These are phyloP conservation scores for Xylaria sp. DNA, from an alignment of 495 filamentous ascomycete genomes.

Conservation along the genomic window DNA sequence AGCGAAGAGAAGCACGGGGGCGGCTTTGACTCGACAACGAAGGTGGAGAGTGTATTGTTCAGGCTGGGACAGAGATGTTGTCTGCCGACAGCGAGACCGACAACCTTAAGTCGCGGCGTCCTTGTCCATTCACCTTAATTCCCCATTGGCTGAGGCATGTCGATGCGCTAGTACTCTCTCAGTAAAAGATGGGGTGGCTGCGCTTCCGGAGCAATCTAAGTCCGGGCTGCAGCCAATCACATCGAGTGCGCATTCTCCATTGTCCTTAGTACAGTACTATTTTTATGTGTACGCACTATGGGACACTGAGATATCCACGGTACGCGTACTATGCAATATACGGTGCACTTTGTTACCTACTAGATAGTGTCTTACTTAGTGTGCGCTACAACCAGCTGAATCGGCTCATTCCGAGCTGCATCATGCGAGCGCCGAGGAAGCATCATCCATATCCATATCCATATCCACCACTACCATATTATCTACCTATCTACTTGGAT, in stretches of 20 bases:
- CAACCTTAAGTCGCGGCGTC: neutral
- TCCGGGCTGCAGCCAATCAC: slow-evolving; percentile 5
- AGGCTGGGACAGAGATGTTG: neutral
- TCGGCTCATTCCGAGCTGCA: slow-evolving; percentile 8
- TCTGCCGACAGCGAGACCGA: neutral
- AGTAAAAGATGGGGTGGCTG: neutral
- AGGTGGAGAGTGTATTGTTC: neutral
- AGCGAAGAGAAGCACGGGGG: neutral
- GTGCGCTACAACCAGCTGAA: slow-evolving; percentile 2
- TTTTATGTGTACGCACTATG: neutral
- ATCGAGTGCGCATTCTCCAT: slow-evolving; percentile 1
- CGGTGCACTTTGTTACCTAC: no score
- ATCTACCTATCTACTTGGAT: neutral
- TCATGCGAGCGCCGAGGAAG: slow-evolving; percentile 2
- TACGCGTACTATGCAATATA: no score
- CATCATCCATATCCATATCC: neutral
- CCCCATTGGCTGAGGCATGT: neutral
- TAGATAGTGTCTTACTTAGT: no score
- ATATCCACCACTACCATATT: neutral
- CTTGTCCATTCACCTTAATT: neutral
- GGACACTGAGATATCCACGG: no score
- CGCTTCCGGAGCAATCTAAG: neutral
- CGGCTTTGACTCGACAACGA: neutral
- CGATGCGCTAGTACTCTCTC: neutral
- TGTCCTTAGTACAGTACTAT: no score